Evolutionary conservation across 331 rosid genomes (phyloP).

Genomic region (Rosa hybrid): DNA sequence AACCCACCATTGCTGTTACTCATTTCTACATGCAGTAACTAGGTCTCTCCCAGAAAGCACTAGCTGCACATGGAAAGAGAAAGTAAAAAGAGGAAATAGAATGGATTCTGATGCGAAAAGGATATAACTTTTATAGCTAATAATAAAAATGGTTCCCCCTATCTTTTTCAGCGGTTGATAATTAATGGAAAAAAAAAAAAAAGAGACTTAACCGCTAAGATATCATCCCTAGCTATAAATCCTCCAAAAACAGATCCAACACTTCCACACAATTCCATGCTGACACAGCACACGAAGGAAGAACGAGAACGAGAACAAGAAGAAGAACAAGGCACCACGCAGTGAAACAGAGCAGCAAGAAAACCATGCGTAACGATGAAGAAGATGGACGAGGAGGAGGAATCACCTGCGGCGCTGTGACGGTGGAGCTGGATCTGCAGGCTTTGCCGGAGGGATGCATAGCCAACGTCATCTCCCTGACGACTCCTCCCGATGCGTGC

Average conservation of each 20-base stretch:
- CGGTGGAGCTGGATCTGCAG: constrained; percentile 20
- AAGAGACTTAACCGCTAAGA: constrained; percentile 44
- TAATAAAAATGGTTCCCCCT: not conserved
- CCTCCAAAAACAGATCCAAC: not conserved
- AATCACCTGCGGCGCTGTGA: not conserved
- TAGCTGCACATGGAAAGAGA: constrained; percentile 17
- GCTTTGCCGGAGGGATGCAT: constrained; percentile 42
- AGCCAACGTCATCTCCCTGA: constrained; percentile 39
- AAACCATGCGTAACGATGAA: not conserved
- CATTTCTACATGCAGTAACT: not conserved
- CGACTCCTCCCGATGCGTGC: constrained; percentile 46
- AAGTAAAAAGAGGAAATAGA: not conserved
- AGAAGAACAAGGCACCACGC: not conserved
- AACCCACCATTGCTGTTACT: not conserved
- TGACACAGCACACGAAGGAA: not conserved
- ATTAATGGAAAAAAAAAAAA: not conserved
- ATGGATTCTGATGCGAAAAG: constrained; percentile 4
- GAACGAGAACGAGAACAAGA: not conserved
- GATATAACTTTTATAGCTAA: not conserved
- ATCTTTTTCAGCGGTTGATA: not conserved
- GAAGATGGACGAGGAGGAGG: not conserved
- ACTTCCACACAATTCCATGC: not conserved
- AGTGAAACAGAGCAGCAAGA: not conserved
- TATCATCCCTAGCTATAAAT: constrained; percentile 1
- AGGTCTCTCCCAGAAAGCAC: not conserved